phyloP scores from a whole-genome alignment of 257 asterid species.

The Rhazya stricta region DNA sequence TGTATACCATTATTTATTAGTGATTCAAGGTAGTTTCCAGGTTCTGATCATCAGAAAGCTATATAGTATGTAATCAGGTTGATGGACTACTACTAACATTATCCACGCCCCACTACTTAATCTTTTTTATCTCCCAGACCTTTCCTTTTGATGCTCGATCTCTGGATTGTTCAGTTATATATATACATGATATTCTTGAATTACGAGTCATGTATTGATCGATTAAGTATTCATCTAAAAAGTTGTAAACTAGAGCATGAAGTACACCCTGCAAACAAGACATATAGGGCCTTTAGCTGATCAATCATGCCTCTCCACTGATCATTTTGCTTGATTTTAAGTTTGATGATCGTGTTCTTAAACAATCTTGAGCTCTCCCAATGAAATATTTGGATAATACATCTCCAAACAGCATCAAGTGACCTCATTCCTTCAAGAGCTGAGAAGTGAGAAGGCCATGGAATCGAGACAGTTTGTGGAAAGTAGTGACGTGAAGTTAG shows the following conservation, averaged over 20 bases:
- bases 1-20: not conserved
- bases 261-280: too few species aligned
- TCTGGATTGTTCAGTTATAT: too few species aligned
- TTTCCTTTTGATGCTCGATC: too few species aligned
- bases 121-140: not conserved
- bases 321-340: too few species aligned
- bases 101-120: not conserved
- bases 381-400: not conserved
- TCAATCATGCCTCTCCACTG: too few species aligned
- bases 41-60: not conserved
- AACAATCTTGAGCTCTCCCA: too few species aligned
- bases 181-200: too few species aligned
- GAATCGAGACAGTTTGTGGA: not conserved
- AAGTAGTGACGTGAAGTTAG: not conserved
- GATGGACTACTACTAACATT: not conserved
- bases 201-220: too few species aligned
- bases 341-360: too few species aligned
- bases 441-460: not conserved
- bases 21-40: not conserved
- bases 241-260: too few species aligned
- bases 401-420: not conserved
- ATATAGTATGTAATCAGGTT: not conserved
- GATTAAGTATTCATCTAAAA: too few species aligned
- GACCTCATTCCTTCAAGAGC: not conserved
- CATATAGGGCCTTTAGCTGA: too few species aligned